Evolutionary conservation across 2,329 filamentous ascomycete genomes (phyloP).

Genomic region (Aspergillus neoniger): DNA sequence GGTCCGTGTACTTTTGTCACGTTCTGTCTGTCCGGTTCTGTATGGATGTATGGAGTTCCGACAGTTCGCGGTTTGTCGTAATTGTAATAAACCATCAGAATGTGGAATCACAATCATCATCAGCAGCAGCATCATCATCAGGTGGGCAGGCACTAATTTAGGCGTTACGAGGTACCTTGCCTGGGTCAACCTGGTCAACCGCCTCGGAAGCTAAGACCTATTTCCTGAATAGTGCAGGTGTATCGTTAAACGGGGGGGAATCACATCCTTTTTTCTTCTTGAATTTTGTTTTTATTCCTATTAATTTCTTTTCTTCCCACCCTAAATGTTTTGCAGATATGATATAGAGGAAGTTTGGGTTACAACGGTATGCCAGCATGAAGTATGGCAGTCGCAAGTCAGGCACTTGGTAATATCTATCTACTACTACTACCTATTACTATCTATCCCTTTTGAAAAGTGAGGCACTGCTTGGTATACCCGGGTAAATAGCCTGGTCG

Average conservation of each 20-base stretch:
- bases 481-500: not conserved
- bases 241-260: not conserved
- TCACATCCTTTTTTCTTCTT: too few species aligned
- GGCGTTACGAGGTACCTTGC: not conserved
- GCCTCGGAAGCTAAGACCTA: conserved; percentile 4
- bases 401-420: not conserved
- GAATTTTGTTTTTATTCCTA: too few species aligned
- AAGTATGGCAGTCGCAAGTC: not conserved
- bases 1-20: conserved; percentile 35
- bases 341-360: not conserved
- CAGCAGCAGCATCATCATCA: not conserved
- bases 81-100: not conserved
- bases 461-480: not conserved
- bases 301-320: not conserved
- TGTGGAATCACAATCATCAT: not conserved
- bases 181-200: not conserved
- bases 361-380: not conserved
- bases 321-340: not conserved
- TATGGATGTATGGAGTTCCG: not conserved
- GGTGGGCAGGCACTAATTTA: not conserved
- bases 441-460: not conserved
- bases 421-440: too few species aligned
- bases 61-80: not conserved
- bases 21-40: conserved; percentile 14
- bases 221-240: conserved; percentile 4